Evolutionary conservation across 306 rosid genomes (phyloP), one percentile per base, ranked within the genome.

Genomic region (Sicyos edulis): DNA sequence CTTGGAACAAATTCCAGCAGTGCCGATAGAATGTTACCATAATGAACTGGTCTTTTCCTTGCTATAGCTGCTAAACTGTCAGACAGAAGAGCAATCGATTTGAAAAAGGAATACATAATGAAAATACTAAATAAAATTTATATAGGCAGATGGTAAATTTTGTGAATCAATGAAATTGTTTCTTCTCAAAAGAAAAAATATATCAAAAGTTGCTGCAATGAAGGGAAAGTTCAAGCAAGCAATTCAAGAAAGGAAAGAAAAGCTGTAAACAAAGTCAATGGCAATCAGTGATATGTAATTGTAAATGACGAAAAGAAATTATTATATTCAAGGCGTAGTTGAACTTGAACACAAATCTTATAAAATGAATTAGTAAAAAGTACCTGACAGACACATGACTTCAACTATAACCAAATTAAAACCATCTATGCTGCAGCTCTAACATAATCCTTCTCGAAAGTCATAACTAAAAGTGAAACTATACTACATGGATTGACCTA

Each of bases 1-100:
- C 85, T 88, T 72, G 85, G 90, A 81, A 84, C 82, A 83, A 91
- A 91, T 73, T 93, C 92, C 75, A 91, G 88, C 80, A 93, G 81
- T 59, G 88, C 82, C 37, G 85, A 80, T 50, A 93, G 82, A 86
- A 93, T 76, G 44, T 79, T 76, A 71, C 82, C 80, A 73, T 88
- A 91, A 83, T 91, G 95, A 62, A 87, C 78, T 21, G 92, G 84
- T 83, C 96, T 84, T 86, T 83, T 93, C 81, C 97, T 85, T 55
- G 92, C 97, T 80, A 93, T 83, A 74, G 96, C 79, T 73, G 95
- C 89, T 77, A 93, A 85, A 84, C 99, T 93, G 96, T 75, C 79
- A 78, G 81, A 74, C 58, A 65, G 58, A 77, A 74, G n/a, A 51
- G 47, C 22, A 47, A 15, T 50, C 70, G 67, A 40, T 62, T 74